Conservation (phyloP, 306 rosid genomes). For the Cotoneaster glaucophyllus region DNA sequence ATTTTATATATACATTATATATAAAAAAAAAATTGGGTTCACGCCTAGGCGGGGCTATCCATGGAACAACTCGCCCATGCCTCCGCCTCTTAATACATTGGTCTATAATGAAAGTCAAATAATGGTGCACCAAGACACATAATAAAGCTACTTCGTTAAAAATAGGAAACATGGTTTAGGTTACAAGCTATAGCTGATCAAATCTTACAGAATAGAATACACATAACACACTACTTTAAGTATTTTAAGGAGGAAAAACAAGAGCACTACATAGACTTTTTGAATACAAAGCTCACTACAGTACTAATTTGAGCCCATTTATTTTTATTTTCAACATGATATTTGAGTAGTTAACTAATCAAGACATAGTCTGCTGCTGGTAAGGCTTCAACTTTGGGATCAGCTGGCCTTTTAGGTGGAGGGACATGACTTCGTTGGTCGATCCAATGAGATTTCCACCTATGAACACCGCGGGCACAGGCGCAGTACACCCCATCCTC, state of each 20-base stretch:
- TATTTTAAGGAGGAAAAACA: not conserved
- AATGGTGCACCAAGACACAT: constrained; percentile 1
- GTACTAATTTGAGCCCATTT: constrained; percentile 43
- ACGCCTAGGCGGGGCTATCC: too few species aligned
- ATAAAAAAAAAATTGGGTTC: too few species aligned
- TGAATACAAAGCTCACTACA: constrained; percentile 33
- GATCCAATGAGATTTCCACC: constrained; percentile 77
- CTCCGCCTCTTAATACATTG: too few species aligned
- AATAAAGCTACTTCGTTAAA: constrained; percentile 49
- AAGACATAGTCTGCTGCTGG: constrained; percentile 25
- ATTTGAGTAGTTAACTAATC: constrained; percentile 17
- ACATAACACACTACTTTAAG: constrained; percentile 27
- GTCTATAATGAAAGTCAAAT: too few species aligned
- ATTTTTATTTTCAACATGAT: constrained; percentile 39
- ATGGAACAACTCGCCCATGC: too few species aligned
- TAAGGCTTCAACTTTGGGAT: constrained; percentile 48
- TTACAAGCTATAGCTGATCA: constrained; percentile 48
- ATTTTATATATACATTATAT: too few species aligned
- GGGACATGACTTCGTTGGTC: constrained; percentile 95
- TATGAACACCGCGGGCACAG: constrained; percentile 91
- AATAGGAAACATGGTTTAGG: constrained; percentile 34
- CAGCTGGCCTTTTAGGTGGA: constrained; percentile 77
- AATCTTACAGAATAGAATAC: constrained; percentile 46
- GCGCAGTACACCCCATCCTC: constrained; percentile 57
- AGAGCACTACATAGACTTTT: constrained; percentile 26